These are phyloP conservation scores for Epichloe glyceriae DNA, from an alignment of 2,329 filamentous ascomycete genomes.

Conservation along the genomic window DNA sequence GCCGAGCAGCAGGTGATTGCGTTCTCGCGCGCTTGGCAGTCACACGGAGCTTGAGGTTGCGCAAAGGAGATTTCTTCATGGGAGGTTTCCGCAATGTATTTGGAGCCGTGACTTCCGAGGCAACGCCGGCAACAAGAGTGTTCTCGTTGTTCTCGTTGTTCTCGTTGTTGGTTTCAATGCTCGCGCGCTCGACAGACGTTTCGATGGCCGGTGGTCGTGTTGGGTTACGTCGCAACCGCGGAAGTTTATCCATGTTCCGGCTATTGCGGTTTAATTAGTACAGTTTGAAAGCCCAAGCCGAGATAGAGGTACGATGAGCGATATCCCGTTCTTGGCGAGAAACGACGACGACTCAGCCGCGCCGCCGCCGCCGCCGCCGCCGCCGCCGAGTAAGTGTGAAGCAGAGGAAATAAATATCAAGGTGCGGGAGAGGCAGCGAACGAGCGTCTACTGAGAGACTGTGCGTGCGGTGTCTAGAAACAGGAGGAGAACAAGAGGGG, in stretches of 20 bases:
- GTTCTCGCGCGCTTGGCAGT: slow-evolving; percentile 33
- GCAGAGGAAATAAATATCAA: no score
- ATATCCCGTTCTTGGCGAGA: no score
- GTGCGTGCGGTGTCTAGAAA: background rate
- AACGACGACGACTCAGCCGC: no score
- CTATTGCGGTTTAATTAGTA: background rate
- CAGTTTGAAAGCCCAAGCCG: no score
- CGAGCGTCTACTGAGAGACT: background rate
- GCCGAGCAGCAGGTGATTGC: slow-evolving; percentile 24
- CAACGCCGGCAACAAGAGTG: background rate
- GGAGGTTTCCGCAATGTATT: slow-evolving; percentile 12
- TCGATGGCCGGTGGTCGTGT: slow-evolving; percentile 28
- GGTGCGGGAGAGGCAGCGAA: no score
- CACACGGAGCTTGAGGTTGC: slow-evolving; percentile 30
- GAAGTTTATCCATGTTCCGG: slow-evolving; percentile 27
- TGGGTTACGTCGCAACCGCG: slow-evolving; percentile 30
- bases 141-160: slow-evolving; percentile 14
- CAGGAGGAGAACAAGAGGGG: background rate
- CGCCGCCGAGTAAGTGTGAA: no score
- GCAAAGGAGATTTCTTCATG: slow-evolving; percentile 27
- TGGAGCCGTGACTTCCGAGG: slow-evolving; percentile 3
- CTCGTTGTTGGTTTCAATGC: slow-evolving; percentile 14
- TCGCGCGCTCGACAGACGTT: slow-evolving; percentile 24
- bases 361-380: no score
- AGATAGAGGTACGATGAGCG: no score